A percentile compares a stretch with the other conserved stretches of the same genome.
Conservation (phyloP, 257 asterid genomes). For the Solanum ossicruentum region DNA sequence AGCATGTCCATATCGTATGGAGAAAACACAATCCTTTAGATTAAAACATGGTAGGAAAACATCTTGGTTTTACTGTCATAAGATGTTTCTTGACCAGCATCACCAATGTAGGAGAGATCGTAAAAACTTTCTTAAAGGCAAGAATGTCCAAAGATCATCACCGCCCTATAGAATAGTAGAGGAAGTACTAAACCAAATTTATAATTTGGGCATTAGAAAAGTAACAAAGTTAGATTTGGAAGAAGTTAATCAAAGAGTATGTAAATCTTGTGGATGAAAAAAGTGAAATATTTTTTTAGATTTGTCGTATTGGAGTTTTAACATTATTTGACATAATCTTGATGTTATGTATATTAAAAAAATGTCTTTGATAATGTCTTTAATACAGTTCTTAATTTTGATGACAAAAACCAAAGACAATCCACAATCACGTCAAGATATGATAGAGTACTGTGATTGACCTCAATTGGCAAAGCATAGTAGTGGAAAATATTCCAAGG, state of each 20-base stretch:
- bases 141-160: not conserved
- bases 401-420: not conserved
- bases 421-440: not conserved
- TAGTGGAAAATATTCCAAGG: too few relatives aligned
- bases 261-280: not conserved
- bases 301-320: not conserved
- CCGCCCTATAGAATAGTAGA: not conserved
- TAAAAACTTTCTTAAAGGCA: not conserved
- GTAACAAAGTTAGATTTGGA: too few relatives aligned
- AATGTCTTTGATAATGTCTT: not conserved
- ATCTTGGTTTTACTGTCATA: not conserved
- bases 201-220: not conserved
- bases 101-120: not conserved
- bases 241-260: not conserved
- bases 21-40: not conserved
- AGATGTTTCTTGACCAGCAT: not conserved
- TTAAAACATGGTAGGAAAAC: not conserved
- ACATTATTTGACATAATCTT: not conserved
- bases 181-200: too few relatives aligned
- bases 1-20: not conserved
- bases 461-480: too few relatives aligned
- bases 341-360: not conserved
- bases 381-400: too few relatives aligned
- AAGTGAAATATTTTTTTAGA: too few relatives aligned
- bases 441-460: not conserved